Conservation (phyloP, 1,139 yeast species). For the Pneumocystis canis region DNA sequence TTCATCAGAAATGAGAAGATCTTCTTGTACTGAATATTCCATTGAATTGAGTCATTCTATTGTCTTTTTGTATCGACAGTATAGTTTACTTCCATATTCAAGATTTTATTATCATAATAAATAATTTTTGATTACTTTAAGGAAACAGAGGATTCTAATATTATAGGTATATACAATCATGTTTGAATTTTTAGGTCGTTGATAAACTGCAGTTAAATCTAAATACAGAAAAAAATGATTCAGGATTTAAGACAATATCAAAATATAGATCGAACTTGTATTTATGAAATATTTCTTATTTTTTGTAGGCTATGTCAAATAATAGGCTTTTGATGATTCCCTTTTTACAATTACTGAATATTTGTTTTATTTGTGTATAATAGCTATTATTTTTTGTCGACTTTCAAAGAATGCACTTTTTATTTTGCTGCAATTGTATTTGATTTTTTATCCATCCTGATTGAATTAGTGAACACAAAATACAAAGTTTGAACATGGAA, state of each 20-base stretch:
- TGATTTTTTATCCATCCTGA: constrained; percentile 85
- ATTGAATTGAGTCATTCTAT: constrained; percentile 79
- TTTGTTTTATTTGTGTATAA: constrained; percentile 58
- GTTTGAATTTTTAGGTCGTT: neutral
- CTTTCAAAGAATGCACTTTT: constrained; percentile 42
- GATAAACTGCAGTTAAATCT: constrained; percentile 31
- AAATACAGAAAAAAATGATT: constrained; percentile 48
- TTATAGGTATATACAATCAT: constrained; percentile 17
- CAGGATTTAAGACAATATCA: constrained; percentile 52
- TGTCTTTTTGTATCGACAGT: constrained; percentile 80
- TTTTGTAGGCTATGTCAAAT: constrained; percentile 36
- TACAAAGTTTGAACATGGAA: constrained; percentile 49
- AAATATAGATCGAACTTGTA: neutral
- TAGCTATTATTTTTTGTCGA: constrained; percentile 44
- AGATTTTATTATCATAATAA: constrained; percentile 73
- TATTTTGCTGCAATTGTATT: constrained; percentile 96
- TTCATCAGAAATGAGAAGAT: constrained; percentile 96
- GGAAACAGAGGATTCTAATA: constrained; percentile 20
- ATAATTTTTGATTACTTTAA: constrained; percentile 70
- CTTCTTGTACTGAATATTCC: constrained; percentile 86
- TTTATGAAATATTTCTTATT: neutral
- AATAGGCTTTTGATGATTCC: constrained; percentile 58
- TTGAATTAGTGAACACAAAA: constrained; percentile 80
- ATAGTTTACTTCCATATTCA: constrained; percentile 78
- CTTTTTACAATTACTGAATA: constrained; percentile 93